These are phyloP conservation scores for Scenedesmus sp. DNA, from an alignment of 163 green algal species.

Conservation along the genomic window DNA sequence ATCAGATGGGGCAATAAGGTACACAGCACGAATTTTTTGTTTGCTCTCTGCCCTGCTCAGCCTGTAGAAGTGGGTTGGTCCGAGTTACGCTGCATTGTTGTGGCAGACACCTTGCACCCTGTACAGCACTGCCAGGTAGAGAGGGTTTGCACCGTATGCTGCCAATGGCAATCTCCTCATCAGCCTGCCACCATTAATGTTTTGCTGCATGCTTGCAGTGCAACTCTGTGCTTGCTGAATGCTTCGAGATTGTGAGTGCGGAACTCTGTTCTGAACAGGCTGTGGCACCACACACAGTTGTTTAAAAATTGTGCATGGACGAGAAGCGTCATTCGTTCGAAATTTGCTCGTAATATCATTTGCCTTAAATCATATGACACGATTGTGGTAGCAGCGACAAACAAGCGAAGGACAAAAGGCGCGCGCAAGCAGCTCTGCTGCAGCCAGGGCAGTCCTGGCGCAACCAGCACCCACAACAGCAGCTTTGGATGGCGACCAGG, in stretches of 20 bases:
- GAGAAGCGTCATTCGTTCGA: not conserved
- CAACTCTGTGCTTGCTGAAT: not conserved
- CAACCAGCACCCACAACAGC: constrained; percentile 2
- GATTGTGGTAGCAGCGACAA: too few species aligned
- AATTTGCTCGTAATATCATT: not conserved
- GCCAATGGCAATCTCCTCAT: not conserved
- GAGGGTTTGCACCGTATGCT: not conserved
- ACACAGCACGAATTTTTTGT: too few species aligned
- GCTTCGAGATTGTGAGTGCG: not conserved
- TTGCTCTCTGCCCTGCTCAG: too few species aligned
- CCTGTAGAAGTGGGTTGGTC: too few species aligned
- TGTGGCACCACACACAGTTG: not conserved
- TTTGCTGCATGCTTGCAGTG: not conserved
- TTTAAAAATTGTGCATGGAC: too few species aligned
- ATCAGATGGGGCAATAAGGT: too few species aligned
- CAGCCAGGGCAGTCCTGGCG: not conserved
- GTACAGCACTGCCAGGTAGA: not conserved
- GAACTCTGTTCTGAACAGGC: not conserved
- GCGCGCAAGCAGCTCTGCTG: not conserved
- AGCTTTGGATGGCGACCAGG: not conserved
- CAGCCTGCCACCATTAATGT: too few species aligned
- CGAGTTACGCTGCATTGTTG: too few species aligned
- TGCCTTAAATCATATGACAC: too few species aligned
- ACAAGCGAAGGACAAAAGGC: not conserved
- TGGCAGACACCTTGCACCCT: too few species aligned